Evolutionary conservation across 1,139 yeast genomes (phyloP).

Genomic region (Geotrichum australiense): DNA sequence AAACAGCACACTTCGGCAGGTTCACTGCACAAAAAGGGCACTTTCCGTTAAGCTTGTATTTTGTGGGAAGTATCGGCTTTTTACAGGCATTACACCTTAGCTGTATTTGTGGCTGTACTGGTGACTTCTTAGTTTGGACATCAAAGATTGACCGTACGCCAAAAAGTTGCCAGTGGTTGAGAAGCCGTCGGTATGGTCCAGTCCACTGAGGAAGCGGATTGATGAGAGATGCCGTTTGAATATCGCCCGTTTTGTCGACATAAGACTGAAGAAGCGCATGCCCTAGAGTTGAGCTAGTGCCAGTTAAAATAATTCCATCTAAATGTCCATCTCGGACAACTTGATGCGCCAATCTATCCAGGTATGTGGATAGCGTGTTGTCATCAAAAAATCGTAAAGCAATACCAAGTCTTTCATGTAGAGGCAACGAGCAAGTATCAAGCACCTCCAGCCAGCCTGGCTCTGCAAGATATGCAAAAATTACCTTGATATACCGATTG

Average conservation of each 20-base stretch:
- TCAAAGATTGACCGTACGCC: slow-evolving; percentile 76
- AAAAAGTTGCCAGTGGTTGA: slow-evolving; percentile 83
- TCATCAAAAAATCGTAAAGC: slow-evolving; percentile 82
- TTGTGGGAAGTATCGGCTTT: slow-evolving; percentile 14
- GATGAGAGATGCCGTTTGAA: slow-evolving; percentile 84
- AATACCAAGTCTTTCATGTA: slow-evolving; percentile 82
- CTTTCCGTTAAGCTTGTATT: slow-evolving; percentile 18
- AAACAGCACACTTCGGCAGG: slow-evolving; percentile 87
- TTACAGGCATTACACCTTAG: slow-evolving; percentile 79
- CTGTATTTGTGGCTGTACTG: slow-evolving; percentile 66
- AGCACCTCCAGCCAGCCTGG: slow-evolving; percentile 96
- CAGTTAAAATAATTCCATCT: slow-evolving; percentile 86
- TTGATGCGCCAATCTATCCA: slow-evolving; percentile 61
- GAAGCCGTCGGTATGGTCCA: slow-evolving; percentile 54
- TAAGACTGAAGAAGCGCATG: slow-evolving; percentile 76
- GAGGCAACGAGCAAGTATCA: slow-evolving; percentile 81
- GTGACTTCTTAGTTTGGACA: slow-evolving; percentile 47
- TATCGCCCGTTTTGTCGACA: slow-evolving; percentile 84
- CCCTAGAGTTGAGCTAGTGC: slow-evolving; percentile 54
- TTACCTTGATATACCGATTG: slow-evolving; percentile 83
- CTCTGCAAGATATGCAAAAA: slow-evolving; percentile 90
- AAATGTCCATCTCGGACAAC: slow-evolving; percentile 76
- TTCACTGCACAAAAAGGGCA: slow-evolving; percentile 88
- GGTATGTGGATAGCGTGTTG: slow-evolving; percentile 47
- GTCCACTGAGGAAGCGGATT: slow-evolving; percentile 71